These are phyloP conservation scores for Phellopilus nigrolimitatus DNA, from an alignment of 1,284 basidiomycete species.

Conservation along the genomic window DNA sequence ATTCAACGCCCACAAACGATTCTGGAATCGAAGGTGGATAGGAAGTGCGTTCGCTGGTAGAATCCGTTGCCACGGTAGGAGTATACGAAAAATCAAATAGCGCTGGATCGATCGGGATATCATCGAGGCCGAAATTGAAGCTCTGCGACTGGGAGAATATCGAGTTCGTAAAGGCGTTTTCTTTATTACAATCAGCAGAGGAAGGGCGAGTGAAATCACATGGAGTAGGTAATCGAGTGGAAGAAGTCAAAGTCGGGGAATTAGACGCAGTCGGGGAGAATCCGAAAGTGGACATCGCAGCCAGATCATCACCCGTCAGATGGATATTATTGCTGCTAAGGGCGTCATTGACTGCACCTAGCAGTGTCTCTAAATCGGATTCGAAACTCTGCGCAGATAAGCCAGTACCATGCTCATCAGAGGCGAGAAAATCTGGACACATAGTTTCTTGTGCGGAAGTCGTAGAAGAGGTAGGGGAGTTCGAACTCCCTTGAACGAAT, in stretches of 20 bases:
- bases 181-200: conserved; percentile 4
- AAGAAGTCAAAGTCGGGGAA: conserved; percentile 15
- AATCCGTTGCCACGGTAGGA: not conserved
- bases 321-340: conserved; percentile 2
- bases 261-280: conserved; percentile 1
- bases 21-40: not conserved
- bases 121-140: conserved; percentile 8
- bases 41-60: not conserved
- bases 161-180: not conserved
- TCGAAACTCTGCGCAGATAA: not conserved
- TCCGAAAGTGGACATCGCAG: conserved; percentile 4
- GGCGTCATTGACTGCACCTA: conserved; percentile 11
- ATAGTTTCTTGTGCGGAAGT: not conserved
- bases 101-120: conserved; percentile 12
- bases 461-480: not conserved
- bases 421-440: not conserved
- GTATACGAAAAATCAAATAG: conserved; percentile 4
- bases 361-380: conserved; percentile 9
- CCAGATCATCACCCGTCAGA: conserved; percentile 5
- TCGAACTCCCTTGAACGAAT: not conserved
- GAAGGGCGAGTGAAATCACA: conserved; percentile 8
- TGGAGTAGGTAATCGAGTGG: conserved; percentile 16
- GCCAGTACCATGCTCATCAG: not conserved
- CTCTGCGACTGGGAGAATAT: not conserved
- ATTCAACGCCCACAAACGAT: no score